These are phyloP conservation scores for Aegilops umbellulata DNA, from an alignment of 176 grass and related monocot genomes.

Conservation along the genomic window DNA sequence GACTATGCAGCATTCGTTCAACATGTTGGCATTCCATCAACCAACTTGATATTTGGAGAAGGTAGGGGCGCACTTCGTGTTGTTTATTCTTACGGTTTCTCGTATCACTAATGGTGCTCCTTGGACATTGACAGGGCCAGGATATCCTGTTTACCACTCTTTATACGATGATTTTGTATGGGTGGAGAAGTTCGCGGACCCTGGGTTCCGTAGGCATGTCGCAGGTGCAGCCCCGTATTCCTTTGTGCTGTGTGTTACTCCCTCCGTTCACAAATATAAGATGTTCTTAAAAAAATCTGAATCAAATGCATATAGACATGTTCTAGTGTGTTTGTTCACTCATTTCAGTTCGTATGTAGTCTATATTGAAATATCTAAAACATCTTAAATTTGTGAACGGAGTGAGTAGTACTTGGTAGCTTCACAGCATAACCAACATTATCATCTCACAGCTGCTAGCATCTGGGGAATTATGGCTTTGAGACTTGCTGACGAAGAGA, in stretches of 20 bases:
- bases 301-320: no score
- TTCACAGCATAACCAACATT: background rate
- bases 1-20: conserved; percentile 76
- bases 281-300: no score
- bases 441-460: conserved; percentile 54
- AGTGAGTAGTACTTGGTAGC: background rate
- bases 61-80: conserved; percentile 26
- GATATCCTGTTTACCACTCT: conserved; percentile 82
- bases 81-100: background rate
- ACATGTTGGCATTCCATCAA: conserved; percentile 78
- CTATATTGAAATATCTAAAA: no score
- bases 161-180: conserved; percentile 83
- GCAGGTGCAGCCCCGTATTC: conserved; percentile 44
- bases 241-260: background rate
- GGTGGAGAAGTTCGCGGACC: conserved; percentile 92
- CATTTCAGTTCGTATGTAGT: no score
- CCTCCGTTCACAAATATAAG: no score
- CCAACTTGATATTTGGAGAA: conserved; percentile 70
- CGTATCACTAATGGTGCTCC: background rate
- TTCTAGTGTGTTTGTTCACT: no score
- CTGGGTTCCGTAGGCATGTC: conserved; percentile 71
- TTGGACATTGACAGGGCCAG: conserved; percentile 28
- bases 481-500: conserved; percentile 67
- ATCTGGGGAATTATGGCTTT: conserved; percentile 89
- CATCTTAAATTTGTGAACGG: no score